Conservation (phyloP, 2,329 filamentous ascomycete species). For the Proliferodiscus dingleyae region DNA sequence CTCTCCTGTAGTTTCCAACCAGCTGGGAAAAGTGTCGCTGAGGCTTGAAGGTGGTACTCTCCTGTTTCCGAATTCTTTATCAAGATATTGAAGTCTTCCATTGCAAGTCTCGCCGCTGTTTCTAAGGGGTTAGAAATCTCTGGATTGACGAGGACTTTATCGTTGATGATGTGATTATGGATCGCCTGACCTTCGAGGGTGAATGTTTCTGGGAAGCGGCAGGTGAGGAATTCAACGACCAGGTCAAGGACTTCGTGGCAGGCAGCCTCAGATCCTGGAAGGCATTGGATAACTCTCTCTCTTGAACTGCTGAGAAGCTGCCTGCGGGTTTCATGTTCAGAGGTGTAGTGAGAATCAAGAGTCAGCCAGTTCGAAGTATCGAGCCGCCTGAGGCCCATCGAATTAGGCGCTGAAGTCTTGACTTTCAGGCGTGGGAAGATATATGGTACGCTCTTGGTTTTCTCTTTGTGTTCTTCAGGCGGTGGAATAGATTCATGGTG, state of each 20-base stretch:
- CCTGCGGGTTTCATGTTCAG: constrained; percentile 38
- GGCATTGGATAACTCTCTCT: constrained; percentile 40
- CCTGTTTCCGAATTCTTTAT: constrained; percentile 39
- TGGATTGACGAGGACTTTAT: constrained; percentile 37
- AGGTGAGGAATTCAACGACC: constrained; percentile 40
- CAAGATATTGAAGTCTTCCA: constrained; percentile 48
- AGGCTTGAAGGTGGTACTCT: constrained; percentile 44
- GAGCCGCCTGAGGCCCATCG: constrained; percentile 44
- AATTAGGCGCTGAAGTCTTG: constrained; percentile 30
- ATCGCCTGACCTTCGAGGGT: constrained; percentile 32
- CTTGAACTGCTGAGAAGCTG: constrained; percentile 36
- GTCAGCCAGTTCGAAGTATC: constrained; percentile 43
- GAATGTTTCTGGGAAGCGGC: constrained; percentile 41
- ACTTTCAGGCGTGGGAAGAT: constrained; percentile 20
- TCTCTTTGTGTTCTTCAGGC: constrained; percentile 5
- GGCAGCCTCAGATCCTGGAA: constrained; percentile 39
- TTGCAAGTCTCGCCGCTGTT: constrained; percentile 42
- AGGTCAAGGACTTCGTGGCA: constrained; percentile 44
- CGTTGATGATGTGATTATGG: constrained; percentile 40
- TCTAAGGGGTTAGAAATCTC: constrained; percentile 41
- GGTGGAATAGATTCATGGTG: neutral
- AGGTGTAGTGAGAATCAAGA: constrained; percentile 41
- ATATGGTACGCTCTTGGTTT: constrained; percentile 18
- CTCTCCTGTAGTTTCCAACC: constrained; percentile 46
- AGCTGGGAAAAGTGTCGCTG: constrained; percentile 48